Evolutionary conservation across 768 basidiomycete genomes (phyloP).

Genomic region (Russula foetens): DNA sequence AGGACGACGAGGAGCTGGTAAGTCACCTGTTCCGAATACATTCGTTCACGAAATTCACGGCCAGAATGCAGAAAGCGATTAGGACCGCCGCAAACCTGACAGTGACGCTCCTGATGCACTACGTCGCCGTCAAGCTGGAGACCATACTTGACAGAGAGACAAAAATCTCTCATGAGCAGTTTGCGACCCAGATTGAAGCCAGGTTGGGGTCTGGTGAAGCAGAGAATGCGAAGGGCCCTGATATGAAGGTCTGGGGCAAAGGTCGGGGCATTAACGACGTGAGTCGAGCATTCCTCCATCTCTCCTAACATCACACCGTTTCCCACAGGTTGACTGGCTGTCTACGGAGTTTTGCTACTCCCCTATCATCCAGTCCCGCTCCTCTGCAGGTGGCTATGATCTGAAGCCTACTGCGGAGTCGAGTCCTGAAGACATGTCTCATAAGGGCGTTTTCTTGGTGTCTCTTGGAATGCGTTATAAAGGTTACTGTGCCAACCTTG

Average conservation of each 20-base stretch:
- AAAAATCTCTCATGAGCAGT: conserved; percentile 81
- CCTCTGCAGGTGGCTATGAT: conserved; percentile 79
- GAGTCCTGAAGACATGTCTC: conserved; percentile 70
- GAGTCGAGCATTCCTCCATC: conserved; percentile 26
- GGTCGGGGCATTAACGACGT: conserved; percentile 69
- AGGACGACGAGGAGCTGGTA: conserved; percentile 89
- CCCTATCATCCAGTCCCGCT: conserved; percentile 92
- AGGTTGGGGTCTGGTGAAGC: conserved; percentile 83
- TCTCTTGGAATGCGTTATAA: conserved; percentile 88
- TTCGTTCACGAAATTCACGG: conserved; percentile 8
- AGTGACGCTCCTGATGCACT: conserved; percentile 75
- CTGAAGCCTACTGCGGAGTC: conserved; percentile 82
- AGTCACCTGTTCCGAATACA: conserved; percentile 25
- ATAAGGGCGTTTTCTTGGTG: conserved; percentile 83
- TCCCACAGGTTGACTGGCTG: conserved; percentile 72
- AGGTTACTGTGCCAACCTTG: conserved; percentile 88
- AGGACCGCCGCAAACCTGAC: conserved; percentile 71
- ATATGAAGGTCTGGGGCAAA: conserved; percentile 87
- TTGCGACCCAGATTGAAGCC: conserved; percentile 79
- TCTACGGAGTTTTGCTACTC: conserved; percentile 90
- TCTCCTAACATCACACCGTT: conserved; percentile 4
- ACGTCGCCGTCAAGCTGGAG: conserved; percentile 84
- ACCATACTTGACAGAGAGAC: conserved; percentile 87
- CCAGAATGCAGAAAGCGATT: conserved; percentile 55
- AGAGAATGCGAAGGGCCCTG: conserved; percentile 69